Percentiles rank a stretch among this genome's conserved stretches.
Evolutionary conservation across 2,329 filamentous ascomycete genomes (phyloP).

Genomic region (Penicillium capsulatum): DNA sequence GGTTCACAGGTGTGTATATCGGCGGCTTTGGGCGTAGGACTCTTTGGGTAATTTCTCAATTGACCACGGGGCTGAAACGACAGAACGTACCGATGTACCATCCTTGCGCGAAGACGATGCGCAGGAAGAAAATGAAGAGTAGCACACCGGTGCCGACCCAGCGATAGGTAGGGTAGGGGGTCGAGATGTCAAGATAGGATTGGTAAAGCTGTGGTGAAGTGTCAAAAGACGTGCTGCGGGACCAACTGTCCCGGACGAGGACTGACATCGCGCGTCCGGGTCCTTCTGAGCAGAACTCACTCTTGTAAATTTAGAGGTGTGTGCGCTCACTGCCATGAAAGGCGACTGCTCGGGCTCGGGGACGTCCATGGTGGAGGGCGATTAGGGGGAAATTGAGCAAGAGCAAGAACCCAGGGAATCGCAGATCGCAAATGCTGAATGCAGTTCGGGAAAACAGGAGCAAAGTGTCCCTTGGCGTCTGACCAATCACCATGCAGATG

Average conservation of each 20-base stretch:
- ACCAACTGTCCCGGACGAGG: not conserved
- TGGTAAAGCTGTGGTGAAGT: conserved; percentile 71
- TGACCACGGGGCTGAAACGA: not conserved
- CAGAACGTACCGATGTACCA: conserved; percentile 88
- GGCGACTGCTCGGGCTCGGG: conserved; percentile 84
- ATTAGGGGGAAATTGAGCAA: conserved; percentile 5
- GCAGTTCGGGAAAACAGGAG: conserved; percentile 25
- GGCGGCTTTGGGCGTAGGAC: not conserved
- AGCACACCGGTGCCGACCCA: conserved; percentile 78
- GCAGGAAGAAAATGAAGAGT: conserved; percentile 76
- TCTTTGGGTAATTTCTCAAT: not conserved
- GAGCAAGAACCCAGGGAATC: conserved; percentile 13
- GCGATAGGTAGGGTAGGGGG: conserved; percentile 82
- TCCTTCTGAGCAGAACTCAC: conserved; percentile 31
- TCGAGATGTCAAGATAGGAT: conserved; percentile 87
- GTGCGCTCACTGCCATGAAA: conserved; percentile 82
- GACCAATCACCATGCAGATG: conserved; percentile 15
- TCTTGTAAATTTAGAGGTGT: conserved; percentile 56
- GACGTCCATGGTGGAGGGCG: conserved; percentile 64
- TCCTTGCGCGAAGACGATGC: conserved; percentile 88
- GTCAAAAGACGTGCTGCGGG: conserved; percentile 7
- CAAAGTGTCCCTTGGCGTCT: conserved; percentile 33
- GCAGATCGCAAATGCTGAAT: conserved; percentile 21
- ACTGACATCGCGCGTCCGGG: conserved; percentile 9
- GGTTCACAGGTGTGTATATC: not conserved